Evolutionary conservation across 2,329 filamentous ascomycete species (phyloP).

Genomic region (Penicillium sp.): DNA sequence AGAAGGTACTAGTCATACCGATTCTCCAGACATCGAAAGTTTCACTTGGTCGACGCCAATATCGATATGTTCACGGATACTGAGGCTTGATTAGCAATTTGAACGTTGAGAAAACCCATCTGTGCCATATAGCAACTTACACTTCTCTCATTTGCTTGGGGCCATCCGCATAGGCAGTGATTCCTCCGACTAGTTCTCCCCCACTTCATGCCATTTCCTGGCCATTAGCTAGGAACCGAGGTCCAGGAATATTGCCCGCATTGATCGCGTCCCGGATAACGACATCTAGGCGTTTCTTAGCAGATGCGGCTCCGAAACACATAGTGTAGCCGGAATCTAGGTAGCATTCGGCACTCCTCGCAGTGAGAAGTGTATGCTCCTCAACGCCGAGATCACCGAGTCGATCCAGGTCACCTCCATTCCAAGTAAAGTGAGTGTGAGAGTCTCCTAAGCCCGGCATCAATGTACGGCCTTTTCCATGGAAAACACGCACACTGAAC

Average conservation of each 20-base stretch:
- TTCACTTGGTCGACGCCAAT: constrained; percentile 46
- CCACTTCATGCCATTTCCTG: constrained; percentile 47
- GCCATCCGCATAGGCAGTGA: constrained; percentile 44
- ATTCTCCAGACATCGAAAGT: constrained; percentile 42
- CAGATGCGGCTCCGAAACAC: constrained; percentile 47
- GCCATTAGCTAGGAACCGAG: constrained; percentile 43
- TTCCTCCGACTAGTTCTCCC: constrained; percentile 44
- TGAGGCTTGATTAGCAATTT: neutral
- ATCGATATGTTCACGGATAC: constrained; percentile 34
- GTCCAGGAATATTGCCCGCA: constrained; percentile 46
- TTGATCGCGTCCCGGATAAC: constrained; percentile 51
- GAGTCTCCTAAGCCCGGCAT: constrained; percentile 51
- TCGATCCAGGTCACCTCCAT: constrained; percentile 41
- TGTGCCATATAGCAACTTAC: too few relatives aligned
- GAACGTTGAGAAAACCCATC: too few relatives aligned
- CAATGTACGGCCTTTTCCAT: constrained; percentile 44
- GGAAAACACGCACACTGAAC: constrained; percentile 34
- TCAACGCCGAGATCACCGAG: constrained; percentile 45
- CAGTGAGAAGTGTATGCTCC: constrained; percentile 47
- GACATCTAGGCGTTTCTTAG: constrained; percentile 45
- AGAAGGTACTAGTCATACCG: constrained; percentile 18
- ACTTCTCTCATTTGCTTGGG: constrained; percentile 37
- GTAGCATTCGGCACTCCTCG: constrained; percentile 43
- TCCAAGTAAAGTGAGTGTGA: constrained; percentile 50
- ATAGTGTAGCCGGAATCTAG: constrained; percentile 49